Evolutionary conservation across 768 basidiomycete genomes (phyloP).

Genomic region (Trametes sanguinea): DNA sequence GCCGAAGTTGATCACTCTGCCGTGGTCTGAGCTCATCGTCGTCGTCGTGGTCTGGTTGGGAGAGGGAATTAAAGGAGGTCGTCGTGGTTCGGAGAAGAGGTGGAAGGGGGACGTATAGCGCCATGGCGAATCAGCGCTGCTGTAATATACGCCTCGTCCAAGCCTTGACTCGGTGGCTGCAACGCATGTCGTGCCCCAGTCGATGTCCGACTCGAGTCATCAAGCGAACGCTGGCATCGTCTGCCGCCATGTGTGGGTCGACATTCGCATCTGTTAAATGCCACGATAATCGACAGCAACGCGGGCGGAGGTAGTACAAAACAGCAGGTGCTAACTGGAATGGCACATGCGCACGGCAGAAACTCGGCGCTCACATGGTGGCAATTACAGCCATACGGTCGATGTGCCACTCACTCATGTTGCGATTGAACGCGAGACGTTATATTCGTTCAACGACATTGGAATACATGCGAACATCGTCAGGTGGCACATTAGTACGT

Average conservation of each 20-base stretch:
- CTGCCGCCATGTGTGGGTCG: neutral
- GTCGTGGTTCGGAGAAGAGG: slow-evolving; percentile 4
- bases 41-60: neutral
- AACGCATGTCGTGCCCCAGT: neutral
- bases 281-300: neutral
- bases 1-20: slow-evolving; percentile 83
- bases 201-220: slow-evolving; percentile 1
- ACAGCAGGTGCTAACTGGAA: neutral
- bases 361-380: neutral
- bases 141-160: neutral
- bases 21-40: slow-evolving; percentile 23
- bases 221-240: neutral
- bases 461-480: slow-evolving; percentile 19
- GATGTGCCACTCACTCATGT: no score
- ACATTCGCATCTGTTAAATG: neutral
- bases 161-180: neutral
- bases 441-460: slow-evolving; percentile 12
- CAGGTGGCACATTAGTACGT: slow-evolving; percentile 16
- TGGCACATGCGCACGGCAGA: neutral
- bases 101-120: neutral
- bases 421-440: neutral
- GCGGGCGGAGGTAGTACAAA: neutral
- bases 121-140: slow-evolving; percentile 5
- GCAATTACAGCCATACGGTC: neutral
- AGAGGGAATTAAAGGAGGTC: neutral